Percentiles rank a stretch among this genome's conserved stretches.
Evolutionary conservation across 345 rosid genomes (phyloP).

Genomic region (Mallotus nudiflorus): DNA sequence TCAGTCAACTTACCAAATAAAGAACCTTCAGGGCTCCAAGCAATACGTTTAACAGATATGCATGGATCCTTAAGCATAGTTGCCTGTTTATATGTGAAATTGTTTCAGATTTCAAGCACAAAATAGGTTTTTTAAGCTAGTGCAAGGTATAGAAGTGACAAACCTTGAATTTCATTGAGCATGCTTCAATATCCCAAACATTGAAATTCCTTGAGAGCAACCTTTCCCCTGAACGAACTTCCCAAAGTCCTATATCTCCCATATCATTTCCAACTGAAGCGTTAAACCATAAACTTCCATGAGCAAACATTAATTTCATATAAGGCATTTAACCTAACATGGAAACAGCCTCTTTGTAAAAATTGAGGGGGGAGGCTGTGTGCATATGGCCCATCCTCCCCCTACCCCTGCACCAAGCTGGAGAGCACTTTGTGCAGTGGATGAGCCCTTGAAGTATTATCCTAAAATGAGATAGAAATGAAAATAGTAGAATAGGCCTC

Average conservation of each 20-base stretch:
- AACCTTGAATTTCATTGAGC: conserved; percentile 52
- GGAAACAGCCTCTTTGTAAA: too few relatives aligned
- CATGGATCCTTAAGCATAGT: conserved; percentile 39
- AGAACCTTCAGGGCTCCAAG: conserved; percentile 58
- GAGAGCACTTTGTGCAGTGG: too few relatives aligned
- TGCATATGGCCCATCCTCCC: too few relatives aligned
- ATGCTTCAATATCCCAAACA: conserved; percentile 64
- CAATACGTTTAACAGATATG: conserved; percentile 42
- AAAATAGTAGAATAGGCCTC: background rate
- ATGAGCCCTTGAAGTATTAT: too few relatives aligned
- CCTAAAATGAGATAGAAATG: conserved; percentile 4
- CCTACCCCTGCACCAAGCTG: too few relatives aligned
- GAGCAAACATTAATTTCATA: conserved; percentile 9
- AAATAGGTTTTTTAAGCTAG: background rate
- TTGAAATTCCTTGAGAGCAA: conserved; percentile 50
- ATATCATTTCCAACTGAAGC: conserved; percentile 60
- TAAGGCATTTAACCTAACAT: background rate
- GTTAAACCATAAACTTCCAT: conserved; percentile 13
- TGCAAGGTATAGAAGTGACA: conserved; percentile 22
- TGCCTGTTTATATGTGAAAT: conserved; percentile 30
- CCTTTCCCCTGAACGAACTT: conserved; percentile 50
- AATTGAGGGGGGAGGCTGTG: too few relatives aligned
- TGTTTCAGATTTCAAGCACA: conserved; percentile 12
- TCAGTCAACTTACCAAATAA: conserved; percentile 44
- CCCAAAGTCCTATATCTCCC: conserved; percentile 70